Conservation (phyloP, 1,139 yeast genomes). For the Meyerozyma smithsonii region DNA sequence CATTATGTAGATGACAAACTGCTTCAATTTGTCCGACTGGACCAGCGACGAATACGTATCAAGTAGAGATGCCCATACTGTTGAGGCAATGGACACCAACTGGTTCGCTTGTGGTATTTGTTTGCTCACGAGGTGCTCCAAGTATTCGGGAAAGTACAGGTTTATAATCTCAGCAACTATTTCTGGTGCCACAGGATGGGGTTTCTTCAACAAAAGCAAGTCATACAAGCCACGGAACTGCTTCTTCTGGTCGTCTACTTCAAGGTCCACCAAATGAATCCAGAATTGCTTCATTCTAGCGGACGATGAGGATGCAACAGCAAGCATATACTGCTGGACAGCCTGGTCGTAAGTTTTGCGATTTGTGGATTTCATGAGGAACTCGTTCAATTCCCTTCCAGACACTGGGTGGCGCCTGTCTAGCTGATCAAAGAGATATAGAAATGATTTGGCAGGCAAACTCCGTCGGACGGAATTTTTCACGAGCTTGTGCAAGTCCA, state of each 20-base stretch:
- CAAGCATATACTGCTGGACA: slow-evolving; percentile 9
- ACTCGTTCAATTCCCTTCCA: slow-evolving; percentile 12
- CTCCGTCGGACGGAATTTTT: slow-evolving; percentile 12
- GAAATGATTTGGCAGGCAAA: slow-evolving; percentile 12
- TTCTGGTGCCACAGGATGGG: neutral
- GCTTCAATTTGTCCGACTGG: neutral
- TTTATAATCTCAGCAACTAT: neutral
- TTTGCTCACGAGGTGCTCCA: neutral
- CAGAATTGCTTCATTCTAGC: slow-evolving; percentile 14
- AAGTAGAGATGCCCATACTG: neutral
- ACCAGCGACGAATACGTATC: neutral
- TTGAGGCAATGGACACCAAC: neutral
- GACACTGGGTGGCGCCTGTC: slow-evolving; percentile 11
- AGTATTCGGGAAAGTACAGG: neutral
- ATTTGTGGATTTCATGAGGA: slow-evolving; percentile 9
- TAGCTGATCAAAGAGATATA: slow-evolving; percentile 14
- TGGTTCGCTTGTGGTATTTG: neutral
- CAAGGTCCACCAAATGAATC: slow-evolving; percentile 11
- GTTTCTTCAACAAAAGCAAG: neutral
- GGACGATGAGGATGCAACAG: slow-evolving; percentile 11
- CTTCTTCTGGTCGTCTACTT: slow-evolving; percentile 10
- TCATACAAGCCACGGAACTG: slow-evolving; percentile 11
- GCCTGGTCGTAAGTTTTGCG: slow-evolving; percentile 8
- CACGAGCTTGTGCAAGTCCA: slow-evolving; percentile 13
- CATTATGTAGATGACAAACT: neutral